Percentiles rank a stretch among this genome's conserved stretches.
Conservation (phyloP, 2,329 filamentous ascomycete genomes). For the Cyphellophora attinorum region DNA sequence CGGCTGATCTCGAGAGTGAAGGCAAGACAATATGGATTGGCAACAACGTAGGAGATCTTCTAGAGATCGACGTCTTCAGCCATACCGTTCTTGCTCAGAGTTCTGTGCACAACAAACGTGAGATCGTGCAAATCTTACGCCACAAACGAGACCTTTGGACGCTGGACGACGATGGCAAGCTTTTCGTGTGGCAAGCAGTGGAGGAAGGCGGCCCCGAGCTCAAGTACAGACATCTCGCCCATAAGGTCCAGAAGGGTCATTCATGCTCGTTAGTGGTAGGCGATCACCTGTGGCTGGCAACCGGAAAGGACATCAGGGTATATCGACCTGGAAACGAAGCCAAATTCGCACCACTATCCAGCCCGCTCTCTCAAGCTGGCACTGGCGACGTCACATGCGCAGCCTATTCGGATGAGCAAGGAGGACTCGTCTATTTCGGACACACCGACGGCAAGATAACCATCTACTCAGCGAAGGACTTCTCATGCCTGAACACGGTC, state of each 20-base stretch:
- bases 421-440: slow-evolving; percentile 76
- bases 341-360: slow-evolving; percentile 45
- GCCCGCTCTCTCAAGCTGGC: slow-evolving; percentile 60
- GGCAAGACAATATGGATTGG: slow-evolving; percentile 81
- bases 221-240: slow-evolving; percentile 63
- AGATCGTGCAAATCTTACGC: slow-evolving; percentile 76
- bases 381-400: slow-evolving; percentile 84
- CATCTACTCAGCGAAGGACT: slow-evolving; percentile 74
- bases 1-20: slow-evolving; percentile 66
- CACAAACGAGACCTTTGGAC: slow-evolving; percentile 90
- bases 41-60: slow-evolving; percentile 75
- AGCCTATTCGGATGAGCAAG: slow-evolving; percentile 61
- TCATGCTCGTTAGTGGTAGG: slow-evolving; percentile 84
- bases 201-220: slow-evolving; percentile 64
- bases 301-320: slow-evolving; percentile 76
- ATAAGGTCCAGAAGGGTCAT: slow-evolving; percentile 69
- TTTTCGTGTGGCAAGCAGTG: slow-evolving; percentile 81
- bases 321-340: slow-evolving; percentile 65
- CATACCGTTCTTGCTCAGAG: slow-evolving; percentile 62
- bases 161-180: slow-evolving; percentile 75
- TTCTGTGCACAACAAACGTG: slow-evolving; percentile 64
- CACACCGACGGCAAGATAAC: slow-evolving; percentile 91
- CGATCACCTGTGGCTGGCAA: slow-evolving; percentile 76
- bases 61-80: slow-evolving; percentile 74
- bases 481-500: slow-evolving; percentile 66